Conservation (phyloP, 345 rosid species). For the Salix koriyanagi region DNA sequence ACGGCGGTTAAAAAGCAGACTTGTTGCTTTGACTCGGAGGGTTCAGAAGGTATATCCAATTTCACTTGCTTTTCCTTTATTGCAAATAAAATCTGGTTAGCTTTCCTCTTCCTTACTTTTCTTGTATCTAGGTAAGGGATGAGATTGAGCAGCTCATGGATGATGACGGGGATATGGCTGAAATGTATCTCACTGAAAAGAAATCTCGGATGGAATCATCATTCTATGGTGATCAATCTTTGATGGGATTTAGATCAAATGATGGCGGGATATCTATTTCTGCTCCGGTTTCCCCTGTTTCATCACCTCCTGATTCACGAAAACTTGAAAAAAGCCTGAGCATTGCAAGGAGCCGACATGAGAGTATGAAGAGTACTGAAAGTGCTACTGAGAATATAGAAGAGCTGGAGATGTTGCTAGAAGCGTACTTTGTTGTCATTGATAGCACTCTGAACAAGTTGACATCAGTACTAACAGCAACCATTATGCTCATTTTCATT, state of each 20-base stretch:
- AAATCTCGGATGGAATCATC: constrained; percentile 78
- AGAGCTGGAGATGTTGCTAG: constrained; percentile 97
- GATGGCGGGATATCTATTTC: constrained; percentile 71
- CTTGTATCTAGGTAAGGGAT: constrained; percentile 69
- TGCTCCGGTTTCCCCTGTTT: constrained; percentile 92
- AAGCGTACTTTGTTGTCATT: constrained; percentile 94
- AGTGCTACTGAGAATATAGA: constrained; percentile 71
- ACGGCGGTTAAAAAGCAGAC: constrained; percentile 93
- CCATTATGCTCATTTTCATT: background rate
- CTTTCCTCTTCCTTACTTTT: background rate
- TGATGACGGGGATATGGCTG: constrained; percentile 99
- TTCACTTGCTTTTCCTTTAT: background rate
- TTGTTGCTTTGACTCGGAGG: constrained; percentile 87
- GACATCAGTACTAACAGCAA: constrained; percentile 64
- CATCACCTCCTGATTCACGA: constrained; percentile 77
- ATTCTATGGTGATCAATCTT: constrained; percentile 73
- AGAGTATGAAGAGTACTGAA: constrained; percentile 81
- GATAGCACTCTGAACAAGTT: constrained; percentile 93
- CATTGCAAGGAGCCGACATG: constrained; percentile 88
- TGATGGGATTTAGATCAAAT: constrained; percentile 62
- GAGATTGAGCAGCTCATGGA: constrained; percentile 99
- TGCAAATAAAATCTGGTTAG: constrained; percentile 1
- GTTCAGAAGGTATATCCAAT: constrained; percentile 74
- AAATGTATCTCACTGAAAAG: constrained; percentile 97
- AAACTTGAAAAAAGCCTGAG: constrained; percentile 85